Evolutionary conservation across 805 yeast species (phyloP).

Genomic region (Scheffersomyces amazonensis): DNA sequence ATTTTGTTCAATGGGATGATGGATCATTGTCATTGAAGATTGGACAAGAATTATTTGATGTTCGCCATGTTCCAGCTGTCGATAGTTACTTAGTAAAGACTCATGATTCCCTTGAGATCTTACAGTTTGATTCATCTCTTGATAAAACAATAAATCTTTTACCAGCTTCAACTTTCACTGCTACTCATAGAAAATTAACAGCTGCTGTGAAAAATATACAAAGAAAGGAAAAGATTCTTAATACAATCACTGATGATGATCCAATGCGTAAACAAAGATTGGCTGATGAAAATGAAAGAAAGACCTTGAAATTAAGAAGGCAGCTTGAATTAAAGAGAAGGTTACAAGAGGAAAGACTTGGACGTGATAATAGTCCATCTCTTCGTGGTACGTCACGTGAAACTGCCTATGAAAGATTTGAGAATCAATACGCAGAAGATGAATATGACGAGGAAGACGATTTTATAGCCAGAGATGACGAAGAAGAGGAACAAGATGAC

Average conservation of each 20-base stretch:
- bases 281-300: slow-evolving; percentile 60
- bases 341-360: slow-evolving; percentile 57
- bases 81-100: slow-evolving; percentile 73
- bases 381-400: slow-evolving; percentile 12
- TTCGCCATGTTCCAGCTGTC: slow-evolving; percentile 57
- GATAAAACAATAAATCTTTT: slow-evolving; percentile 68
- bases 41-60: slow-evolving; percentile 86
- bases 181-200: slow-evolving; percentile 77
- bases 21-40: slow-evolving; percentile 83
- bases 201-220: slow-evolving; percentile 57
- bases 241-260: slow-evolving; percentile 56
- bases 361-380: slow-evolving; percentile 40
- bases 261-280: slow-evolving; percentile 67
- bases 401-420: slow-evolving; percentile 38
- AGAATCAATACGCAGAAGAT: slow-evolving; percentile 32
- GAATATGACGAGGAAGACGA: slow-evolving; percentile 37
- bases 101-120: slow-evolving; percentile 67
- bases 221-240: slow-evolving; percentile 47
- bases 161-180: slow-evolving; percentile 88
- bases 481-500: slow-evolving; percentile 32
- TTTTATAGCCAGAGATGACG: slow-evolving; percentile 44
- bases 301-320: slow-evolving; percentile 60
- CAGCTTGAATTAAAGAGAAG: slow-evolving; percentile 62
- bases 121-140: slow-evolving; percentile 66
- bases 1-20: slow-evolving; percentile 91